phyloP scores from a whole-genome alignment of 768 basidiomycete species.

The Mrakia gelida region DNA sequence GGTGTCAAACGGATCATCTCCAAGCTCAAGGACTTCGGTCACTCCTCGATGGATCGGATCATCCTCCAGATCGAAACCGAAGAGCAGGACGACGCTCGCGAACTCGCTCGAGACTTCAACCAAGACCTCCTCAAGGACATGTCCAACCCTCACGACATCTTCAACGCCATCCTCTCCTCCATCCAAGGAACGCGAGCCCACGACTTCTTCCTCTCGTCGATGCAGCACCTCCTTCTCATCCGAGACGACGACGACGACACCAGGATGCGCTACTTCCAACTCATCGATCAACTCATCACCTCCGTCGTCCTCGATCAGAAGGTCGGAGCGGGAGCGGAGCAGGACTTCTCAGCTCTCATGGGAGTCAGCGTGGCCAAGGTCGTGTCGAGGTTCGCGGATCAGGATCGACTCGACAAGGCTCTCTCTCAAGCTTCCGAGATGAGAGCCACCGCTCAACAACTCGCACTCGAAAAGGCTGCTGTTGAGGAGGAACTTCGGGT shows the following conservation, averaged over 20 bases:
- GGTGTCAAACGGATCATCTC: conserved; percentile 65
- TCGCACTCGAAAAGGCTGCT: conserved; percentile 74
- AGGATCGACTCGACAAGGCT: conserved; percentile 72
- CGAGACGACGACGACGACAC: conserved; percentile 71
- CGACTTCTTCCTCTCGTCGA: conserved; percentile 83
- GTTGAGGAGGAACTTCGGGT: conserved; percentile 76
- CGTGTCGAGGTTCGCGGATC: conserved; percentile 83
- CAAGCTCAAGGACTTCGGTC: conserved; percentile 63
- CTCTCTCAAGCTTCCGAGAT: conserved; percentile 71
- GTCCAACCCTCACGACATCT: conserved; percentile 78
- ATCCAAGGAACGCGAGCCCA: conserved; percentile 72
- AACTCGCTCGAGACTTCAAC: conserved; percentile 68
- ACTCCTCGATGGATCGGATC: conserved; percentile 62
- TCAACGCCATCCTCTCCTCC: conserved; percentile 70
- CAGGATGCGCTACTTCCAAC: conserved; percentile 81
- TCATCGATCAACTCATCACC: conserved; percentile 82
- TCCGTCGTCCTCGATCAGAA: conserved; percentile 92
- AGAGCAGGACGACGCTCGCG: conserved; percentile 70
- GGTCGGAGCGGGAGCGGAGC: conserved; percentile 49
- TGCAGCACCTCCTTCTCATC: conserved; percentile 89
- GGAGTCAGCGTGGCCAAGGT: conserved; percentile 85
- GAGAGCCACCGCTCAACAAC: conserved; percentile 52
- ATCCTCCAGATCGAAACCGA: conserved; percentile 58
- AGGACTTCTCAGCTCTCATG: conserved; percentile 74
- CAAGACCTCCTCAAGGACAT: conserved; percentile 71